A percentile compares a stretch with the other conserved stretches of the same genome.
phyloP scores from a whole-genome alignment of 2,329 filamentous ascomycete genomes.

The Colletotrichum camelliae region DNA sequence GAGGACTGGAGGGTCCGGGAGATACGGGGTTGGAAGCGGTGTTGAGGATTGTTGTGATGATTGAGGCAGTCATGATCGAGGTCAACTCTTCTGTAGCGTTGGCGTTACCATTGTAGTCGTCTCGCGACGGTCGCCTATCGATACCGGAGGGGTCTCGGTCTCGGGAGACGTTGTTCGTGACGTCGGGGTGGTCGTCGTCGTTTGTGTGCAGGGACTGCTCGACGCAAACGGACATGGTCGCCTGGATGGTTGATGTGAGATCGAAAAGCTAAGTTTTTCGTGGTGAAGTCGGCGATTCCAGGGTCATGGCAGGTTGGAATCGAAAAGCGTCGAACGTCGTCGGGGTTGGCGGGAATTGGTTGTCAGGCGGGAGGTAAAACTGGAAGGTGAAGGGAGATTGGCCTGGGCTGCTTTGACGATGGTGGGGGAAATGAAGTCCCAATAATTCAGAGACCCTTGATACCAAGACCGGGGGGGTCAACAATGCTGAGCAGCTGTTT shows the following conservation, averaged over 20 bases:
- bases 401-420: constrained; percentile 19
- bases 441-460: constrained; percentile 24
- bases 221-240: constrained; percentile 22
- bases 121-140: constrained; percentile 21
- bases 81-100: constrained; percentile 34
- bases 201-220: constrained; percentile 3
- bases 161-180: constrained; percentile 9
- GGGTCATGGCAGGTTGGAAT: constrained; percentile 13
- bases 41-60: constrained; percentile 39
- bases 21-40: constrained; percentile 60
- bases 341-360: constrained; percentile 11
- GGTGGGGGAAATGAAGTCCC: constrained; percentile 25
- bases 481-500: constrained; percentile 11
- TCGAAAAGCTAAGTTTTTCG: constrained; percentile 15
- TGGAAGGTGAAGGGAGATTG: constrained; percentile 19
- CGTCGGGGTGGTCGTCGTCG: constrained; percentile 19
- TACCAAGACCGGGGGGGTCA: constrained; percentile 18
- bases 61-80: constrained; percentile 41
- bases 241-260: neutral
- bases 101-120: constrained; percentile 19
- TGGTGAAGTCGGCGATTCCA: neutral
- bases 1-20: constrained; percentile 58
- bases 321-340: neutral
- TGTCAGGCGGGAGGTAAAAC: constrained; percentile 5
- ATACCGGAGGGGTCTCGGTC: constrained; percentile 12